Conservation (phyloP, 345 rosid genomes). For the Pistacia integerrima region DNA sequence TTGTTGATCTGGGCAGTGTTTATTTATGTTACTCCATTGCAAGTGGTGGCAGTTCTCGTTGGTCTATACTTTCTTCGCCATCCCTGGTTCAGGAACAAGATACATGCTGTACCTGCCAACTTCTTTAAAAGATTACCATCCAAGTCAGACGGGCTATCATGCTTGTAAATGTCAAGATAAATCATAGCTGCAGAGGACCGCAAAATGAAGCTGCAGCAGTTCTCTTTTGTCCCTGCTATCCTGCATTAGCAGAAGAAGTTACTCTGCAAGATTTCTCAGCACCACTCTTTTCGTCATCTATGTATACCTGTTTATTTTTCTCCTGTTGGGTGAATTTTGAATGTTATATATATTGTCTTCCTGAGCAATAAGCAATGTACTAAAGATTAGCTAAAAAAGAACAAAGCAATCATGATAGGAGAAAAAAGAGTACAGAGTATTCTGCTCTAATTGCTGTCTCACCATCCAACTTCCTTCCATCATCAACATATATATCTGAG, state of each 20-base stretch:
- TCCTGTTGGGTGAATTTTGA: neutral
- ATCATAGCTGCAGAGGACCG: too few species aligned
- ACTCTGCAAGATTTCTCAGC: constrained; percentile 17
- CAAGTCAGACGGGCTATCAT: constrained; percentile 80
- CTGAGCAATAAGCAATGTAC: neutral
- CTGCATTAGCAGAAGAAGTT: constrained; percentile 14
- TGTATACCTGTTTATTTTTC: neutral
- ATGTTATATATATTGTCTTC: neutral
- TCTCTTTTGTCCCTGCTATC: neutral
- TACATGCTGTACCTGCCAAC: constrained; percentile 89
- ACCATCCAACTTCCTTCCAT: too few species aligned
- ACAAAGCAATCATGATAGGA: neutral
- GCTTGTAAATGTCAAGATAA: neutral
- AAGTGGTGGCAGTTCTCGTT: constrained; percentile 65
- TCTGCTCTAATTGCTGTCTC: too few species aligned
- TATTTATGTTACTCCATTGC: constrained; percentile 85
- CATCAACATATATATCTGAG: too few species aligned
- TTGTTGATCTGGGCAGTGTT: constrained; percentile 74
- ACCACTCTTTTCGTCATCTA: constrained; percentile 26
- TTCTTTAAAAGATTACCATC: constrained; percentile 97
- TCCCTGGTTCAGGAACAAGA: constrained; percentile 83
- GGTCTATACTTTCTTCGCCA: constrained; percentile 87
- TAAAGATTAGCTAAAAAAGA: too few species aligned
- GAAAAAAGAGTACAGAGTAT: neutral
- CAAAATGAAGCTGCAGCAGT: too few species aligned